Base-by-base conservation (phyloP, 106 monocot species). In the Phalaenopsis equestris region DNA sequence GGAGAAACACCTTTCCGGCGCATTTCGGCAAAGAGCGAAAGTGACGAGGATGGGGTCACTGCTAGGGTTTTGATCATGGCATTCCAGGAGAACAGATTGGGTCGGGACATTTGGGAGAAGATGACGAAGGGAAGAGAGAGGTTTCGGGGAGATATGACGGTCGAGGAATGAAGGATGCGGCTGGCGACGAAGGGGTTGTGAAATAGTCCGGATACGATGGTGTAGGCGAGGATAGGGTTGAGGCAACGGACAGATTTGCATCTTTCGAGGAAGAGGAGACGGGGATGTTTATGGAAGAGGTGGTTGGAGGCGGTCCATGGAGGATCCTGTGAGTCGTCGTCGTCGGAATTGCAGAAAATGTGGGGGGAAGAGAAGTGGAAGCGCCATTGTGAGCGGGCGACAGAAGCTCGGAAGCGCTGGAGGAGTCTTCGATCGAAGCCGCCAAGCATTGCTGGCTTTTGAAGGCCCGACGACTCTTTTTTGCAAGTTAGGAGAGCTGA, bases 41-140 rank as follows among this genome's bases (percentile, higher is more conserved):
- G 3, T 12, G 61, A 46, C 4, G 65, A 57, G 1, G 65, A 30
- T 6, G 73, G 49, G 41, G 77, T 52, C 4, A 42, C 38, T 10
- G 86, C 74, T n/a, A 83, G 72, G 10, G 81, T 52, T 58, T 85
- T 81, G 79, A 91, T 91, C 75, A 94, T 48, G 48, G 91, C 83
- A 76, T 91, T 94, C 86, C 83, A 90, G 41, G 91, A 94, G 89
- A 91, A 94, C 7, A 83, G 15, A 56, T 82, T 88, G 72, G 90
- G 85, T 0, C 55, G 42, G 18, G 55, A 37, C 55, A 91, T 88
- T 8, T 79, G 72, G 67, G 47, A 9, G 55, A 91, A 91, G 17
- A 91, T 6, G 0, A 75, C 14, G 70, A 42, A 42, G 21, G 90
- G 49, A 55, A 82, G 87, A 43, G 61, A 1, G 9, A 81, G 55